Evolutionary conservation across 139 green algal genomes (phyloP), one percentile per base, ranked within the genome.

Genomic region (Auxenochlorella protothecoides): DNA sequence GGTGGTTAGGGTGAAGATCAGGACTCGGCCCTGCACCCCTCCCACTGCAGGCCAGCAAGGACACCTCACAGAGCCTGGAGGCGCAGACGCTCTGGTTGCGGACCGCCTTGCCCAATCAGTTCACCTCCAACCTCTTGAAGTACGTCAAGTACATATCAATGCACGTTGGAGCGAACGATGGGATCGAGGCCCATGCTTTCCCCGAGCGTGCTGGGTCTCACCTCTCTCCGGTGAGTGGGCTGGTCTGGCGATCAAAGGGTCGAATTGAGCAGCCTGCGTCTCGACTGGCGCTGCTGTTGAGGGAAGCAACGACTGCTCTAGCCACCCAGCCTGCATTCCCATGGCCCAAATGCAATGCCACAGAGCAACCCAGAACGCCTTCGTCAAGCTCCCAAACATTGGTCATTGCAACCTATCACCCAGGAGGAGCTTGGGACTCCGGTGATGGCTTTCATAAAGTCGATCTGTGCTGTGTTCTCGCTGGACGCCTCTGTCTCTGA

Each of bases 371-470:
- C 27, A 44, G 27, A 44, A 44, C 27, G 27, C 27, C 27, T 44
- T 44, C 27, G 27, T 44, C 27, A 44, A 44, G 27, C 27, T 44
- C 27, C 27, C 27, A 44, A 44, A 44, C 27, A 44, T 44, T 44
- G 27, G 27, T 44, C 27, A 44, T 44, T 44, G 27, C 27, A 44
- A 44, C 27, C 27, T 44, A 44, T 44, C 27, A 44, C 53, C 27
- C 72, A 85, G 81, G 82, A 84, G 53, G 81, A 93, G 73, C 81
- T 92, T 59, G 89, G 90, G 55, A 88, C 77, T 14, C 88, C 92
- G 1, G 91, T 90, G 12, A 78, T 97, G 27, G 90, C 91, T 13
- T 96, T 97, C 79, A 85, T 92, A 64, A 78, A 88, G 8, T 81
- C 80, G 15, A 71, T 93, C 53, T 90, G 80, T 72, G 78, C 89